Percentiles rank a stretch among this genome's conserved stretches.
Conservation (phyloP, 2,329 filamentous ascomycete genomes). For the Colletotrichum australisinense region DNA sequence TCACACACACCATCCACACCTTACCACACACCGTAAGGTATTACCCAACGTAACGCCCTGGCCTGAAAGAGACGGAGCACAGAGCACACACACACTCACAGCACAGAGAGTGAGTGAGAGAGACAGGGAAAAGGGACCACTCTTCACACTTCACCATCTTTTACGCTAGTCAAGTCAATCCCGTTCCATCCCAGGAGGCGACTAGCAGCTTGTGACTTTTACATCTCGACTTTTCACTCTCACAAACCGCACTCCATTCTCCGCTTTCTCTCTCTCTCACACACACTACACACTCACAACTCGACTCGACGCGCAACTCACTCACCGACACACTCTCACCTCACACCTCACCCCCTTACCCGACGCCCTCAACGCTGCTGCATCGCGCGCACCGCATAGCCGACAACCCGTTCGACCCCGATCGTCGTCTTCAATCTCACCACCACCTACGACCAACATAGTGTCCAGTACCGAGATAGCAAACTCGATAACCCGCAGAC, state of each 20-base stretch:
- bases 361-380: neutral
- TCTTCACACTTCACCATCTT: slow-evolving; percentile 26
- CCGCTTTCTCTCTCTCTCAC: neutral
- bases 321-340: too few relatives aligned
- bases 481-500: neutral
- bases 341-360: neutral
- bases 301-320: too few relatives aligned
- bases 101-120: neutral
- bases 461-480: neutral
- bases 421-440: neutral
- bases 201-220: slow-evolving; percentile 22
- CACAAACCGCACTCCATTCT: slow-evolving; percentile 2
- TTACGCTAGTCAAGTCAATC: slow-evolving; percentile 35
- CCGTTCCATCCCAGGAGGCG: neutral
- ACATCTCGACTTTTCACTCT: slow-evolving; percentile 28
- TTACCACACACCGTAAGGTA: neutral
- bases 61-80: neutral
- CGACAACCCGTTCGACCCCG: neutral
- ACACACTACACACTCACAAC: neutral
- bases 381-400: neutral
- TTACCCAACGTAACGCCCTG: slow-evolving; percentile 14
- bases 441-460: neutral
- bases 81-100: too few relatives aligned
- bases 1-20: neutral
- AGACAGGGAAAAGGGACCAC: slow-evolving; percentile 21